phyloP scores from a whole-genome alignment of 805 yeast genomes.

The Kodamaea restingae region DNA sequence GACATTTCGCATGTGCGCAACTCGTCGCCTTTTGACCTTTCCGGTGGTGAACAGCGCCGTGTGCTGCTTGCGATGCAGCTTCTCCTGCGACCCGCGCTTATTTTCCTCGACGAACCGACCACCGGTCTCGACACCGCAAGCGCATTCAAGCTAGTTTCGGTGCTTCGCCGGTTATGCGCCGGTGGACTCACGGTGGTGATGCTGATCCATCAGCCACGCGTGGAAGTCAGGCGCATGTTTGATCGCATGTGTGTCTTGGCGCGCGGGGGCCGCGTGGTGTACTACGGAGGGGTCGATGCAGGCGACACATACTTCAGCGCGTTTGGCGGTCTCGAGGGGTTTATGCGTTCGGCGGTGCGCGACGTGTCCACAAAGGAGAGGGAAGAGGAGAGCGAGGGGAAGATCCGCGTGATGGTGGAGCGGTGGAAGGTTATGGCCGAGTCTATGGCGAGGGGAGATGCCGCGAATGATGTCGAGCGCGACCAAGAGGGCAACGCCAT shows the following conservation, averaged over 20 bases:
- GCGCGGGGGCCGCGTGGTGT: conserved; percentile 24
- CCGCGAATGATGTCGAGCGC: too few relatives aligned
- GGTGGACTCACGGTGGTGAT: conserved; percentile 23
- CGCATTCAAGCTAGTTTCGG: conserved; percentile 22
- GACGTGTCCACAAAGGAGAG: conserved; percentile 11
- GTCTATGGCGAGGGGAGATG: too few relatives aligned
- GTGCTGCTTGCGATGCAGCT: conserved; percentile 24
- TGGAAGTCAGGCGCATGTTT: conserved; percentile 20
- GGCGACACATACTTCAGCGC: conserved; percentile 11
- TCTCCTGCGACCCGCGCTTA: conserved; percentile 19
- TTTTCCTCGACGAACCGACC: conserved; percentile 24
- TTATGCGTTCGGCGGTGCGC: conserved; percentile 14
- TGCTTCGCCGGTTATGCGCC: conserved; percentile 18
- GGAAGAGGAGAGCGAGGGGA: conserved; percentile 8
- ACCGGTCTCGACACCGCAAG: conserved; percentile 26
- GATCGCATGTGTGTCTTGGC: conserved; percentile 24
- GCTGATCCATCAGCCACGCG: conserved; percentile 26
- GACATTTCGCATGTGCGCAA: conserved; percentile 63
- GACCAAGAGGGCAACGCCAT: too few relatives aligned
- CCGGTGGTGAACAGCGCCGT: conserved; percentile 27
- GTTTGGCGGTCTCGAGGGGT: conserved; percentile 6
- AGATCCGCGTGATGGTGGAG: conserved; percentile 11
- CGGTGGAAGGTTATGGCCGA: too few relatives aligned
- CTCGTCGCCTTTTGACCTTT: conserved; percentile 28
- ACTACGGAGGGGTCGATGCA: conserved; percentile 21